These are phyloP conservation scores for Cyamopsis tetragonoloba DNA, from an alignment of 306 rosid species.

Conservation along the genomic window DNA sequence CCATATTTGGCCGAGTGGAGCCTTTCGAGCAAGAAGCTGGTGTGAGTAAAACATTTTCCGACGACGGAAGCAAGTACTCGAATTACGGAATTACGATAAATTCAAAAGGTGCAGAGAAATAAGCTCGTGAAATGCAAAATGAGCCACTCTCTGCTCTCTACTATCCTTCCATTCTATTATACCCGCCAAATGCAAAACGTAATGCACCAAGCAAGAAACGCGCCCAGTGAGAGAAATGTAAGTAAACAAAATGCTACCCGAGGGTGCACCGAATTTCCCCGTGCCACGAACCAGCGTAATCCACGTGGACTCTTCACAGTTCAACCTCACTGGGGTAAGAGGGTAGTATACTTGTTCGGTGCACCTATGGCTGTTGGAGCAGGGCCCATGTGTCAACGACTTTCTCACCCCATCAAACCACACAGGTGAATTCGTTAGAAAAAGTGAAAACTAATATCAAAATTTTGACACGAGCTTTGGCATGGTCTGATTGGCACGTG, in stretches of 20 bases:
- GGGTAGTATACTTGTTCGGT: not conserved
- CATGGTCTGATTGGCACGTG: no score
- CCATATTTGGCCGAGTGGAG: constrained; percentile 89
- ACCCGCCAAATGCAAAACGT: constrained; percentile 14
- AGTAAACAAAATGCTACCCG: not conserved
- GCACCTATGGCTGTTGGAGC: not conserved
- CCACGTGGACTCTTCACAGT: not conserved
- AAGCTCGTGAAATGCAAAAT: not conserved
- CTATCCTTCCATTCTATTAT: not conserved
- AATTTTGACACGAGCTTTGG: no score
- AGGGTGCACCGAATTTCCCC: not conserved
- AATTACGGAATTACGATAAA: not conserved
- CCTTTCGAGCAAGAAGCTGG: constrained; percentile 82
- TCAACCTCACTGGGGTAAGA: not conserved
- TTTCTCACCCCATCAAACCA: not conserved
- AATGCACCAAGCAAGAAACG: not conserved
- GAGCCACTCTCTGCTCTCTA: not conserved
- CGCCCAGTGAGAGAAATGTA: not conserved
- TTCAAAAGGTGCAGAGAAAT: not conserved
- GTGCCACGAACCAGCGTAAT: not conserved
- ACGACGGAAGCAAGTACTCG: not conserved
- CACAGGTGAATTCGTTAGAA: not conserved
- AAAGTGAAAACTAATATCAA: no score
- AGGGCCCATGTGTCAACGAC: constrained; percentile 11
- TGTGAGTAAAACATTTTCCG: constrained; percentile 73